Evolutionary conservation across 2,329 filamentous ascomycete genomes (phyloP), one percentile per base, ranked within the genome.

Genomic region (Penicillium sp.): DNA sequence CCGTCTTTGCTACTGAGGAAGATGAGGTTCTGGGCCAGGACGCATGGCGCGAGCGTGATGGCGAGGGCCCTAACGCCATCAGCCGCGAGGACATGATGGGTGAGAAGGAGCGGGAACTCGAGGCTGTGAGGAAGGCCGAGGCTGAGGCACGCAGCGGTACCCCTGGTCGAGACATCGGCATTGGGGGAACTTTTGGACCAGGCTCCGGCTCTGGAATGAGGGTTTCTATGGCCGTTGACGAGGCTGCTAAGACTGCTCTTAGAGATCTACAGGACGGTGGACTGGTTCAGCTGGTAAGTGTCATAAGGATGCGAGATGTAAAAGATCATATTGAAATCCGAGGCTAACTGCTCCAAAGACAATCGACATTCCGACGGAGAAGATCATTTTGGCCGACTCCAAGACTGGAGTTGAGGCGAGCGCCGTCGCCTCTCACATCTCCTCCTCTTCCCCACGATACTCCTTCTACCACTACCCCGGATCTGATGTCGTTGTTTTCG

Each of bases 91-190:
- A 81, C 47, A 77, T 86, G n/a, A 77, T 87, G 71, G 86, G 83
- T 7, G 79, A 82, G 53, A 84, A 87, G 69, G 85, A 87, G 72
- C 75, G 79, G 47, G 79, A 79, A 49, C 67, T 86, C 59, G 79
- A 81, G 61, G 81, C 79, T 43, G 81, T 87, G 47, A 79, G 80
- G 64, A 79, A 81, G 44, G 83, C 81, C 0, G 85, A 87, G 73
- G 82, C 83, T 46, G 75, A 81, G 62, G 84, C 83, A 59, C 75
- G 78, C 43, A 74, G 76, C 54, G 81, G 82, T 3, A 86, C 83
- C 6, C 69, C 69, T 13, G 74, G 76, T 7, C 74, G 82, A 48
- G 77, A 79, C 66, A 76, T 79, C 62, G 75, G 76, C 1, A 76
- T 76, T 52, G 76, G 77, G 2, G 77, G 76, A 2, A 73, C 72